Evolutionary conservation across 306 rosid species (phyloP).

Genomic region (Sicyos edulis): DNA sequence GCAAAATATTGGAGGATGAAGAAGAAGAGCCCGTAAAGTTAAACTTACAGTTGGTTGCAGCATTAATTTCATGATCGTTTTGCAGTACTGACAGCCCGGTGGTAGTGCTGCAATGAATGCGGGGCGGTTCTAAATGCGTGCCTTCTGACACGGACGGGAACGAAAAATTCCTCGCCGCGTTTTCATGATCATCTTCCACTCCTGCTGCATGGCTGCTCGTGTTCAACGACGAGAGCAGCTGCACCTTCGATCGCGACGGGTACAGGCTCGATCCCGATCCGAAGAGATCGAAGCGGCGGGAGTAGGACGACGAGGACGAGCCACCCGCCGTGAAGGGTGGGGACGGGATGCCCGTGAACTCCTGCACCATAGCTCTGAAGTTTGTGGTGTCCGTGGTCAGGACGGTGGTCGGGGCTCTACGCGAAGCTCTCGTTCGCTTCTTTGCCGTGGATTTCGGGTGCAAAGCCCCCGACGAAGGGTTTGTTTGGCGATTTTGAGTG

Average conservation of each 20-base stretch:
- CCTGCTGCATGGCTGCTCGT: conserved; percentile 26
- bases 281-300: conserved; percentile 68
- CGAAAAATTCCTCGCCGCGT: background rate
- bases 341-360: conserved; percentile 87
- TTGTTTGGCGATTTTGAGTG: background rate
- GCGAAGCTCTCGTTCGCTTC: conserved; percentile 80
- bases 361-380: conserved; percentile 97
- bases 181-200: conserved; percentile 4
- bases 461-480: background rate
- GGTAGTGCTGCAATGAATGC: background rate
- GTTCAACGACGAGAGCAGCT: conserved; percentile 28
- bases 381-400: conserved; percentile 86
- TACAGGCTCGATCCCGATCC: conserved; percentile 28
- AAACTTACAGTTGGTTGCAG: conserved; percentile 34
- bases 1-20: conserved; percentile 32
- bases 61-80: background rate
- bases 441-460: conserved; percentile 41
- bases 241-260: conserved; percentile 56
- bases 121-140: background rate
- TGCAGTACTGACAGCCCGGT: conserved; percentile 4
- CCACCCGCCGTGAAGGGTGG: conserved; percentile 59
- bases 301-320: conserved; percentile 24
- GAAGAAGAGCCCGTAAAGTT: conserved; percentile 34
- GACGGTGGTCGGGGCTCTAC: conserved; percentile 86
- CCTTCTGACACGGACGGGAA: background rate